Evolutionary conservation across 768 basidiomycete species (phyloP).

Genomic region (Mycena capillaripes): DNA sequence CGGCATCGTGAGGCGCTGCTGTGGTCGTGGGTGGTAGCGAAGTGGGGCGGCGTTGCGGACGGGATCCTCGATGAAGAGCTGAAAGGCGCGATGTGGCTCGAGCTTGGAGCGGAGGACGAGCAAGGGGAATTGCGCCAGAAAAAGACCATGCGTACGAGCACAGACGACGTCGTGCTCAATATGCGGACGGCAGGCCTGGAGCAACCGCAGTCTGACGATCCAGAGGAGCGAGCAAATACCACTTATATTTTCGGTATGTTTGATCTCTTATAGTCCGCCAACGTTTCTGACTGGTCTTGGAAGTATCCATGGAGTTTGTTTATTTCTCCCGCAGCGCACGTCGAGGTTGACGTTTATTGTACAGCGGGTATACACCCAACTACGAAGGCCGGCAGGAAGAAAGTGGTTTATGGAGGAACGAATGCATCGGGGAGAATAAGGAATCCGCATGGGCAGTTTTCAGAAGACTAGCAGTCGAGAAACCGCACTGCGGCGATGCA

Average conservation of each 20-base stretch:
- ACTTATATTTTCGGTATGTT: conserved; percentile 34
- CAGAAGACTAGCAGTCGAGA: conserved; percentile 28
- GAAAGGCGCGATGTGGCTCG: conserved; percentile 45
- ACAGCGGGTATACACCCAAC: conserved; percentile 30
- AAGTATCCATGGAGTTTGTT: conserved; percentile 16
- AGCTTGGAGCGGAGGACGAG: conserved; percentile 42
- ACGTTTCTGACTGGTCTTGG: not conserved
- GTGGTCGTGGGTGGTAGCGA: conserved; percentile 54
- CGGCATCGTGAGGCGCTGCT: conserved; percentile 51
- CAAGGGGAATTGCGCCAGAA: conserved; percentile 28
- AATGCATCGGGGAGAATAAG: conserved; percentile 27
- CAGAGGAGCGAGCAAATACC: conserved; percentile 25
- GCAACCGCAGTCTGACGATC: conserved; percentile 27
- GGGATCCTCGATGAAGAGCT: conserved; percentile 21
- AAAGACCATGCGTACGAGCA: conserved; percentile 14
- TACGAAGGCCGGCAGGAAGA: conserved; percentile 17
- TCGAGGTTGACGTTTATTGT: not conserved
- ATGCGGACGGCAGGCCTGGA: conserved; percentile 33
- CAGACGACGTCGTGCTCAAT: conserved; percentile 26
- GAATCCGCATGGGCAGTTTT: conserved; percentile 35
- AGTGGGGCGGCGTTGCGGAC: conserved; percentile 44
- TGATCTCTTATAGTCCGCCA: not conserved
- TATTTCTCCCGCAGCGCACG: not conserved
- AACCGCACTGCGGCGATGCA: conserved; percentile 36
- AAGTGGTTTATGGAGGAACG: conserved; percentile 12